Evolutionary conservation across 2,329 filamentous ascomycete species (phyloP), one percentile per base, ranked within the genome.

Genomic region (Diaporthe destruens): DNA sequence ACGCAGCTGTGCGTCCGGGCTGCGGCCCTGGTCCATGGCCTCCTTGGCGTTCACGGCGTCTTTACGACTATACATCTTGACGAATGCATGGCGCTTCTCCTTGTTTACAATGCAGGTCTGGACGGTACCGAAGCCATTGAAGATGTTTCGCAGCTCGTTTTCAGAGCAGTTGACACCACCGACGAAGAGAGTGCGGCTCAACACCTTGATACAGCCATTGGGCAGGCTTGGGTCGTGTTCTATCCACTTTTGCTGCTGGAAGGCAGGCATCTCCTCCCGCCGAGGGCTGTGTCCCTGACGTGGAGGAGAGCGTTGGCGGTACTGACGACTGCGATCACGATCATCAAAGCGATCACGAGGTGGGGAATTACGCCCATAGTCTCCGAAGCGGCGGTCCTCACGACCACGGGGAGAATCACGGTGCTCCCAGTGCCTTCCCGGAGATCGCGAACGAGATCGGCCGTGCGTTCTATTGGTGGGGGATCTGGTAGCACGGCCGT

Each of bases 21-120:
- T 89, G 75, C 93, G 90, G 74, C 91, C 90, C 68, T 91, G 91
- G 81, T 98, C 95, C 91, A 98, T 98, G 67, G 91, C 94, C 49
- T 93, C 90, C 80, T 97, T 97, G 66, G 96, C 96, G 75, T 82
- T 86, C 73, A 97, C 88, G 18, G 96, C 96, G 82, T 98, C 94
- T 75, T 90, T 88, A 49, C 97, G 94, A 75, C 90, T 96, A 76
- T 96, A 89, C 96, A 99, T 99, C 85, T 99, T 99, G 79, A 99
- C 96, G 81, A 99, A 99, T 7, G 96, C 96, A 82, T 99, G 96
- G 23, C 96, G 93, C 85, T 98, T 99, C 80, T 99, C 96, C 79
- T 94, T 93, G 84, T 99, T 98, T 76, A 98, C 95, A 76, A 99
- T 99, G 83, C 96, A 98, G 1, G 96, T 98, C 82, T 99, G 96